Evolutionary conservation across 148 eudicot genomes (phyloP).

Genomic region (Suaeda aralocaspica): DNA sequence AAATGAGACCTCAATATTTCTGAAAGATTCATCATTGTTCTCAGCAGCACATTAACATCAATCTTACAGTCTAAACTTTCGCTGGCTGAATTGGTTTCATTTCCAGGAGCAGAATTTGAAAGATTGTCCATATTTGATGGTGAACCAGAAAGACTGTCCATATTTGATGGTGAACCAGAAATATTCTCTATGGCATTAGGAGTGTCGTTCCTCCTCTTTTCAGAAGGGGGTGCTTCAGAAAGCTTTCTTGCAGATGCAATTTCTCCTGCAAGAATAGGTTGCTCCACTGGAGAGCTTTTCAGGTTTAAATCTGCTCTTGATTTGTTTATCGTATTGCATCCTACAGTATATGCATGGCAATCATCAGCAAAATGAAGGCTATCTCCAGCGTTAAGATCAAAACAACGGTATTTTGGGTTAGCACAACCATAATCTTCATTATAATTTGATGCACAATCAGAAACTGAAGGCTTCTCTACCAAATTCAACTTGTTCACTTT

Average conservation of each 20-base stretch:
- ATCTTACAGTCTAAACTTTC: slow-evolving; percentile 31
- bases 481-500: slow-evolving; percentile 21
- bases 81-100: slow-evolving; percentile 21
- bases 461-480: slow-evolving; percentile 24
- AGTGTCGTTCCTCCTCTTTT: slow-evolving; percentile 1
- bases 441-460: slow-evolving; percentile 17
- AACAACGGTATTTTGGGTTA: slow-evolving; percentile 18
- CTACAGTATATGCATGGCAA: slow-evolving; percentile 23
- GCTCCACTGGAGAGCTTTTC: slow-evolving; percentile 22
- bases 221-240: slow-evolving; percentile 9
- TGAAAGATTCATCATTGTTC: slow-evolving; percentile 57
- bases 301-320: slow-evolving; percentile 23
- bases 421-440: slow-evolving; percentile 15
- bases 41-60: slow-evolving; percentile 48
- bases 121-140: slow-evolving; percentile 2
- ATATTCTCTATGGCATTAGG: not conserved
- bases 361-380: slow-evolving; percentile 27
- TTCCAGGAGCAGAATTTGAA: slow-evolving; percentile 25
- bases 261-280: slow-evolving; percentile 22
- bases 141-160: not conserved
- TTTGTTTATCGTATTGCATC: slow-evolving; percentile 18
- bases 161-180: slow-evolving; percentile 3
- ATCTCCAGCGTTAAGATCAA: slow-evolving; percentile 28
- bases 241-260: slow-evolving; percentile 20
- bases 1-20: slow-evolving; percentile 48